Evolutionary conservation across 2,329 filamentous ascomycete species (phyloP), one percentile per base, ranked within the genome.

Genomic region (Fusarium pseudoanthophilum): DNA sequence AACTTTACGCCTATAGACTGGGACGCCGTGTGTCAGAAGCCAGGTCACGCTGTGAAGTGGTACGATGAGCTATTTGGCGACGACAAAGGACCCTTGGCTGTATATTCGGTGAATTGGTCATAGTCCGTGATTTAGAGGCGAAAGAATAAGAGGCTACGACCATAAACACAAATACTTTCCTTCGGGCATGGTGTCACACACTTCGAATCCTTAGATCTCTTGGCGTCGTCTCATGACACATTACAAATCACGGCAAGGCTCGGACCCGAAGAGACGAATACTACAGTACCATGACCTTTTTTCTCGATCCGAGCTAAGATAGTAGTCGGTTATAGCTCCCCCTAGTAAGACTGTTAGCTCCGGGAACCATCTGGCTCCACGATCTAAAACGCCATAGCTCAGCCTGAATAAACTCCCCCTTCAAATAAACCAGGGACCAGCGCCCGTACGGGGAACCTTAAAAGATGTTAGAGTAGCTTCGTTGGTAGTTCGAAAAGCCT

Each of bases 21-120:
- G 81, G 78, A 82, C 32, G 79, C 69, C 9, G 73, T 83, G 6
- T 83, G 82, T 59, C 80, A 82, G 58, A 79, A 76, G 55, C 76
- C 75, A 9, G 63, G 66, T 28, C 73, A 60, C 53, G 64, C 72
- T 8, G 53, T 53, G 14, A 69, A 59, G 28, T 83, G 82, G 82
- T 72, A 82, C 36, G 77, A 82, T 16, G 77, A 79, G 60, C 55
- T 83, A 1, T 82, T 83, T 68, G 78, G 75, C 5, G 82, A 83
- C 39, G 69, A 63, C 6, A 75, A 81, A 45, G 82, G 82, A 0
- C 77, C 79, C 7, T 52, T 82, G 49, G 60, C 72, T 28, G 42
- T 49, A 18, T 58, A 14, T 28, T 28, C 51, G 14, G 20, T 40
- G 24, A 55, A 55, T 55, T 40, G 15, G 51, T 16, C 20, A 34